Evolutionary conservation across 805 yeast species (phyloP).

Genomic region (Saccharomyces kudriavzevii): DNA sequence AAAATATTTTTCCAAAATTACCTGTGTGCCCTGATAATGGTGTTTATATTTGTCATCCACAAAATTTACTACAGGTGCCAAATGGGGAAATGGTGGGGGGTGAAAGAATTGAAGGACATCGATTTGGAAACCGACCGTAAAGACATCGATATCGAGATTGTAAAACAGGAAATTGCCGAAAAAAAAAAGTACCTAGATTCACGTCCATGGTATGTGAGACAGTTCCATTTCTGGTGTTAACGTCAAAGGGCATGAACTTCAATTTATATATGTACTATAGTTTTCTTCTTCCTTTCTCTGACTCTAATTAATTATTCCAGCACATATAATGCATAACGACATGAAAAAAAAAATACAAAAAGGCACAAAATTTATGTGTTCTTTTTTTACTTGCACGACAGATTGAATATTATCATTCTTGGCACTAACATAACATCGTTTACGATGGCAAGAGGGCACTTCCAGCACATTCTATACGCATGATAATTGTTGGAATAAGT

Average conservation of each 20-base stretch:
- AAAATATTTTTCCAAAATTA: slow-evolving; percentile 46
- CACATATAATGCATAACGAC: neutral
- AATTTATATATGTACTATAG: neutral
- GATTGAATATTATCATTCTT: too few relatives aligned
- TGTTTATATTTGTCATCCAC: slow-evolving; percentile 42
- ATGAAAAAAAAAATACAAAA: neutral
- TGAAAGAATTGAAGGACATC: slow-evolving; percentile 35
- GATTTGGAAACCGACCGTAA: slow-evolving; percentile 50
- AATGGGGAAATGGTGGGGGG: slow-evolving; percentile 18
- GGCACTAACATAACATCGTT: too few relatives aligned
- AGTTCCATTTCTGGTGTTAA: slow-evolving; percentile 35
- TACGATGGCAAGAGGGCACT: too few relatives aligned
- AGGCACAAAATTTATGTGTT: too few relatives aligned
- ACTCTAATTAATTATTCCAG: neutral
- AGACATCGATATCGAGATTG: slow-evolving; percentile 39
- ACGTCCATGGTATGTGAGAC: slow-evolving; percentile 37
- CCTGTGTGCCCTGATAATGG: slow-evolving; percentile 46
- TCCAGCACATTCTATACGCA: too few relatives aligned
- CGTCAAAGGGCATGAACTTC: neutral
- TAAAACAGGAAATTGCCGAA: slow-evolving; percentile 39
- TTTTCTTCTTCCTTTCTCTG: neutral
- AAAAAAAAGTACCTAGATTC: slow-evolving; percentile 30
- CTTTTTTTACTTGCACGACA: too few relatives aligned
- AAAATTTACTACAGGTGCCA: slow-evolving; percentile 34
- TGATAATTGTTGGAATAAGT: too few relatives aligned